phyloP scores from a whole-genome alignment of 768 basidiomycete genomes.

The Chiua virens region DNA sequence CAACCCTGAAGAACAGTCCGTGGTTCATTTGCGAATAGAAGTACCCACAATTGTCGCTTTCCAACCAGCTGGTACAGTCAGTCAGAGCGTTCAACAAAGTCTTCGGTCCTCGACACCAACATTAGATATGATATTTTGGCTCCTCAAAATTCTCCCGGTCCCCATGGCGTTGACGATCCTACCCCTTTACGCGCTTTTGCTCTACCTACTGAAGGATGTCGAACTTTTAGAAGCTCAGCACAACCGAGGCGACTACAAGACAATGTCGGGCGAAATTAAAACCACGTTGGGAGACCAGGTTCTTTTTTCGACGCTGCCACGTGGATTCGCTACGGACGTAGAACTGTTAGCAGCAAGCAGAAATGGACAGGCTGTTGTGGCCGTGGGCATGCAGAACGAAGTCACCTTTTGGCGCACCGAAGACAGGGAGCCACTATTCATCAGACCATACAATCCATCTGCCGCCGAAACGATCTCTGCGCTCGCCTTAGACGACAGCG shows the following conservation, averaged over 20 bases:
- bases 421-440: slow-evolving; percentile 38
- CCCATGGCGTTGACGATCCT: slow-evolving; percentile 81
- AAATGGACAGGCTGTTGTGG: slow-evolving; percentile 63
- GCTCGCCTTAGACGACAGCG: slow-evolving; percentile 61
- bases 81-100: slow-evolving; percentile 29
- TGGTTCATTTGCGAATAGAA: slow-evolving; percentile 80
- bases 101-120: slow-evolving; percentile 49
- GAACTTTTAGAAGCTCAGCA: slow-evolving; percentile 88
- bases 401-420: slow-evolving; percentile 66
- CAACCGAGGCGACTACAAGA: slow-evolving; percentile 51
- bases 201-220: slow-evolving; percentile 88
- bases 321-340: slow-evolving; percentile 79
- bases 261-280: slow-evolving; percentile 25
- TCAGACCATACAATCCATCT: slow-evolving; percentile 49
- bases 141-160: slow-evolving; percentile 78
- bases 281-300: slow-evolving; percentile 43
- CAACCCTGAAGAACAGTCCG: slow-evolving; percentile 62
- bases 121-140: slow-evolving; percentile 63
- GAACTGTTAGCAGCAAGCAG: slow-evolving; percentile 74
- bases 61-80: slow-evolving; percentile 38
- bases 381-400: slow-evolving; percentile 79
- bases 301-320: slow-evolving; percentile 70
- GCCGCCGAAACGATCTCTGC: slow-evolving; percentile 53
- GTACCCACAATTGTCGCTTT: slow-evolving; percentile 77
- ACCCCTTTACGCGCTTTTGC: slow-evolving; percentile 70